Evolutionary conservation across 148 eudicot species (phyloP).

Genomic region (Vaccinium macrocarpon): DNA sequence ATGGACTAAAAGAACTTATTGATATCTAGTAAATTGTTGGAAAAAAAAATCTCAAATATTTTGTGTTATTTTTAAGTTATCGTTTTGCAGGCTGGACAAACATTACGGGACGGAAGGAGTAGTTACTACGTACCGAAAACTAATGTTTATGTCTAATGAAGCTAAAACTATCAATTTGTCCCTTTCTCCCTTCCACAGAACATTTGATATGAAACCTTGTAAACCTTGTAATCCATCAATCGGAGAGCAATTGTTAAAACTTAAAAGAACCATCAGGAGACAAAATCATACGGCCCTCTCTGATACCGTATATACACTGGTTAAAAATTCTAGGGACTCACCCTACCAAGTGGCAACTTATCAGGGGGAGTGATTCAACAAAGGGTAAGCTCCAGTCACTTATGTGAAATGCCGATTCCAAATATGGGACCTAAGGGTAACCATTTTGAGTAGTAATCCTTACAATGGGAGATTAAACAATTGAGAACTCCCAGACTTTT

Average conservation of each 20-base stretch:
- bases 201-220: not conserved
- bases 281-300: not conserved
- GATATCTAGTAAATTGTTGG: too few species aligned
- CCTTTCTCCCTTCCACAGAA: not conserved
- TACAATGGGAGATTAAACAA: not conserved
- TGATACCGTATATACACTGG: not conserved
- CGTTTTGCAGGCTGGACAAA: too few species aligned
- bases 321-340: not conserved
- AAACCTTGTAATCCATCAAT: not conserved
- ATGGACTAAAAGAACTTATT: too few species aligned
- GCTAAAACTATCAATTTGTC: not conserved
- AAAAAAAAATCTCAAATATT: too few species aligned
- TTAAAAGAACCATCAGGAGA: not conserved
- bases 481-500: not conserved
- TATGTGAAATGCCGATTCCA: not conserved
- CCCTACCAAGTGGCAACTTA: not conserved
- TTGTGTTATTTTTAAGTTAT: too few species aligned
- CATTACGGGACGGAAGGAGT: not conserved
- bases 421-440: not conserved
- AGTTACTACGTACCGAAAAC: not conserved
- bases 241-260: not conserved
- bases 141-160: not conserved
- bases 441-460: not conserved
- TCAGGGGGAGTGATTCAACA: not conserved
- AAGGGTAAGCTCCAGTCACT: not conserved